Evolutionary conservation across 1,284 basidiomycete genomes (phyloP).

Genomic region (Tilletia setariae): DNA sequence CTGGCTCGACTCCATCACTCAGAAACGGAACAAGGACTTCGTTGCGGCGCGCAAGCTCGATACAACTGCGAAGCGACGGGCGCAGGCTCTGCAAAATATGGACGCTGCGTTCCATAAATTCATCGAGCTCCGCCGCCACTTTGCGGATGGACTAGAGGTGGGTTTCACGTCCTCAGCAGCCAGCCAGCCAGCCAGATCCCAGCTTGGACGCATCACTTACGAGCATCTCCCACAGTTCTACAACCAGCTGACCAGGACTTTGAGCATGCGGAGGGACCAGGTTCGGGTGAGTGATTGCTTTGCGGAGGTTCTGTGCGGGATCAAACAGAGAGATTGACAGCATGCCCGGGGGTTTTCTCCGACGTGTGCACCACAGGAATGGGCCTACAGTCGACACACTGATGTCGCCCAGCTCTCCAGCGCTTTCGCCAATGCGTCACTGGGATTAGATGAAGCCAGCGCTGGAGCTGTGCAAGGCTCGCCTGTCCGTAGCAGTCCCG

Average conservation of each 20-base stretch:
- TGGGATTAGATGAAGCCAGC: neutral
- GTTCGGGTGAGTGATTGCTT: neutral
- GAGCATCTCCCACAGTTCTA: slow-evolving; percentile 56
- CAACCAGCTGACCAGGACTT: slow-evolving; percentile 35
- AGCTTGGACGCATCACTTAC: neutral
- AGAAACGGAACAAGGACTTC: slow-evolving; percentile 75
- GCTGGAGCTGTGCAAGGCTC: neutral
- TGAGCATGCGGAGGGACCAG: slow-evolving; percentile 30
- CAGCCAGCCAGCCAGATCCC: neutral
- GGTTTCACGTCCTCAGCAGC: neutral
- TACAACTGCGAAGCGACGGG: slow-evolving; percentile 73
- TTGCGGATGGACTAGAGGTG: slow-evolving; percentile 72
- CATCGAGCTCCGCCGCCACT: slow-evolving; percentile 75
- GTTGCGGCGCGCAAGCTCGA: slow-evolving; percentile 75
- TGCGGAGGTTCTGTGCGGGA: neutral
- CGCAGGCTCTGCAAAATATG: slow-evolving; percentile 78
- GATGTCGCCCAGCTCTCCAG: slow-evolving; percentile 9
- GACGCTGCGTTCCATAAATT: slow-evolving; percentile 86
- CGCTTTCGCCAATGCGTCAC: slow-evolving; percentile 2
- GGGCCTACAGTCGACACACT: slow-evolving; percentile 8
- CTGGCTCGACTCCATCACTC: slow-evolving; percentile 14
- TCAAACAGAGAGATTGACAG: neutral
- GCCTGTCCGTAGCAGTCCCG: neutral
- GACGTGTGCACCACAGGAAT: neutral
- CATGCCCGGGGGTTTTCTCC: neutral